Evolutionary conservation across 2,329 filamentous ascomycete species (phyloP), one percentile per base, ranked within the genome.

Genomic region (Hypoxylon sp.): DNA sequence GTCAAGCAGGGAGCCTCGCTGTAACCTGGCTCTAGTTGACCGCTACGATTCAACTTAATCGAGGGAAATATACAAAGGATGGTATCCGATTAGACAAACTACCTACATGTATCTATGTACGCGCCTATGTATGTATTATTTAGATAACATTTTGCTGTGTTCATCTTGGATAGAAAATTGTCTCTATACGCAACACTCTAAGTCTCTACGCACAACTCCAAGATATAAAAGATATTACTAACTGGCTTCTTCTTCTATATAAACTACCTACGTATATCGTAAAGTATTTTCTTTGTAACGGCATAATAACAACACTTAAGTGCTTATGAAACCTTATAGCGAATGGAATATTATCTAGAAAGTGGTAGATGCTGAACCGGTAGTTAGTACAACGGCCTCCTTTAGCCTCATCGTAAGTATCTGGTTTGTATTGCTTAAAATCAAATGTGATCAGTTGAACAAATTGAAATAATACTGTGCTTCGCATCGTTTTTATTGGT

Each of bases 381-480:
- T 25, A 50, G n/a, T 25, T 9, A 23, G n/a, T 36, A 19, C 17
- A 38, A 52, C n/a, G 10, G 14, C 2, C 28, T 9, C 9, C 3
- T 21, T 11, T 19, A 34, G 38, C 11, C 19, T 21, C 14, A 17
- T 34, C 13, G 32, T 11, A 5, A 23, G 53, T 34, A 56, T 41
- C 19, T 21, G 38, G 25, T 56, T 21, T 56, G 25, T 25, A 46
- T 23, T 10, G 6, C 38, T n/a, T 43, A 32, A 23, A 34, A 56
- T 13, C 10, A 13, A 46, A 21, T 19, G 21, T n/a, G 10, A 34
- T 19, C 32, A 14, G 21, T 56, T 23, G 11, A 10, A 23, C 6
- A 9, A 9, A n/a, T 34, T 14, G 7, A n/a, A 23, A 46, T 34
- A 30, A 32, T 21, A 14, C 38, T 32, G 17, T 19, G 25, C 1